Base-by-base conservation (phyloP, 495 filamentous ascomycete species). In the Bacidia rubella region DNA sequence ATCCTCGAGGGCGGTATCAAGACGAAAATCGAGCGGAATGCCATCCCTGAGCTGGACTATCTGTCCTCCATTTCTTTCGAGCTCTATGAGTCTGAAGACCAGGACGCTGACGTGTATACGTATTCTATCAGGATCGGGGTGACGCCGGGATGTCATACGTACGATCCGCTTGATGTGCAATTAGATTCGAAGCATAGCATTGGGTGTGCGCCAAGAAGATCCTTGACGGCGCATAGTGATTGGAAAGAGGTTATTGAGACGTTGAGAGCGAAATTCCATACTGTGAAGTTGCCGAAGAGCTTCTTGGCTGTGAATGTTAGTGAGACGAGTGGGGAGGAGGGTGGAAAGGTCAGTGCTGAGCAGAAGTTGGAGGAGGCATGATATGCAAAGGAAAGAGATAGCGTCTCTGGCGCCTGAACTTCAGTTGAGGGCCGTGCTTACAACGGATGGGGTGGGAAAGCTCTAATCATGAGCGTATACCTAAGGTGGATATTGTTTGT, bases 51-150 rank as follows among this genome's bases (percentile, higher is more conserved):
- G 64, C 77, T 98, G 44, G 92, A 98, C 64, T 98, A 97, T 66
- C 77, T 98, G n/a, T 89, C 84, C 24, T 88, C 95, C 63, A 95
- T 98, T 60, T 90, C 85, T 64, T 98, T 98, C 59, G 92, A 98
- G 68, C 75, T 98, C 47, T 97, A 97, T 67, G 92, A 98, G 66
- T 86, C 86, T 47, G 85, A 88, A 61, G 87, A 90, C 56, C 80
- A 79, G 47, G 79, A 82, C 32, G 76, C 76, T 2, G 77, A 75
- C 44, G 76, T 76, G 3, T 94, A 88, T 65, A 86, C 84, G 41
- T 98, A 98, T 67, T 89, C 84, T 57, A 98, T 98, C 63, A 81
- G 90, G 42, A 93, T 98, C 61, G 92, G 87, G 15, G 87, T 98
- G 62, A 90, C 83, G 52, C 93, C 93, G 11, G 92, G 92, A 20